These are phyloP conservation scores for Pseudocercospora fijiensis DNA, from an alignment of 2,329 filamentous ascomycete genomes.

Conservation along the genomic window DNA sequence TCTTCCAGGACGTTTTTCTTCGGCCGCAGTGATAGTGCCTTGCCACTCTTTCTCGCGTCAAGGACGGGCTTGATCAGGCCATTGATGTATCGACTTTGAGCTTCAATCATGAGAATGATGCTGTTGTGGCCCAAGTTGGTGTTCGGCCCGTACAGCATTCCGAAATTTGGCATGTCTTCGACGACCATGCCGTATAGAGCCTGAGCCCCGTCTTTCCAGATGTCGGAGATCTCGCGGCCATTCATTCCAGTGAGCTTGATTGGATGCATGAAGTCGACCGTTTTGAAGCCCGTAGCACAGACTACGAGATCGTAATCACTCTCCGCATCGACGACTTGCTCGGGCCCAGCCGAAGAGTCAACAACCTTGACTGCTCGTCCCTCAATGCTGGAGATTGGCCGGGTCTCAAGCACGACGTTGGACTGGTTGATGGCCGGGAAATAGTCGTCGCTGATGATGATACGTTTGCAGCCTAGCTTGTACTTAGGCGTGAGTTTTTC, in stretches of 20 bases:
- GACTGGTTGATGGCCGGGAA: constrained; percentile 50
- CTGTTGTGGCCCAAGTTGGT: constrained; percentile 53
- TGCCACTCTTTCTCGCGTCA: constrained; percentile 43
- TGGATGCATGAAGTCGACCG: constrained; percentile 59
- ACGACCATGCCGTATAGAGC: constrained; percentile 54
- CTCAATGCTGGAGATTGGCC: constrained; percentile 49
- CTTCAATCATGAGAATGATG: constrained; percentile 63
- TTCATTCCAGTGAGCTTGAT: constrained; percentile 53
- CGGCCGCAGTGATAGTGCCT: constrained; percentile 49
- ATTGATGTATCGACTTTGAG: constrained; percentile 57
- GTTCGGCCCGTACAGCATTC: constrained; percentile 60
- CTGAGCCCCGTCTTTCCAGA: constrained; percentile 56
- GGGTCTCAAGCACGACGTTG: constrained; percentile 55
- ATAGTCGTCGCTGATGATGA: constrained; percentile 58
- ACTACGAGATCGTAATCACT: constrained; percentile 56
- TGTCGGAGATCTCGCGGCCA: constrained; percentile 46
- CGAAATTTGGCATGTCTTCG: constrained; percentile 56
- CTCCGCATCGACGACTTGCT: constrained; percentile 18
- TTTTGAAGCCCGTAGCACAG: constrained; percentile 60
- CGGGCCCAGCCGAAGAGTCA: constrained; percentile 16
- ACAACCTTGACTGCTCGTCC: constrained; percentile 50
- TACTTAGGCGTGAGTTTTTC: constrained; percentile 56
- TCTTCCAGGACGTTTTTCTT: constrained; percentile 41
- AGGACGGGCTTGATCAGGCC: constrained; percentile 52
- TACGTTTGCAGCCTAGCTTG: constrained; percentile 55